Evolutionary conservation across 768 basidiomycete species (phyloP).

Genomic region (Russula compacta): DNA sequence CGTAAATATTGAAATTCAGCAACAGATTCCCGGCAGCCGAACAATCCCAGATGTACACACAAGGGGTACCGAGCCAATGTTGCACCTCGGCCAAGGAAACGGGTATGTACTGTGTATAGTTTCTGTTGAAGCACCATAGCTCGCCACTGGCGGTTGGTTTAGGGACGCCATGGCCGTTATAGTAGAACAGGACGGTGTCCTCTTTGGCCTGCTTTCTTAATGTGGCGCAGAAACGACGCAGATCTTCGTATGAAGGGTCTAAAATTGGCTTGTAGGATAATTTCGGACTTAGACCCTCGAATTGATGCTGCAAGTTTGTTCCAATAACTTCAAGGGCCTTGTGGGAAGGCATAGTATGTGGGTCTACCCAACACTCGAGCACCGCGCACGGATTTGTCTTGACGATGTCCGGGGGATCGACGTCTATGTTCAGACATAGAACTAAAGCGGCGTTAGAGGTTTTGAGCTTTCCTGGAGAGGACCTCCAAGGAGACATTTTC

Average conservation of each 20-base stretch:
- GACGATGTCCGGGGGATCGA: constrained; percentile 95
- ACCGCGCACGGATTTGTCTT: constrained; percentile 96
- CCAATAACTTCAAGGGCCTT: constrained; percentile 94
- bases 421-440: constrained; percentile 92
- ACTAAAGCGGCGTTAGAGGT: constrained; percentile 84
- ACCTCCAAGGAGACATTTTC: constrained; percentile 71
- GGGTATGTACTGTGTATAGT: constrained; percentile 97
- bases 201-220: constrained; percentile 85
- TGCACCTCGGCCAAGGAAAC: constrained; percentile 92
- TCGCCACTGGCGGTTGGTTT: constrained; percentile 94
- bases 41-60: constrained; percentile 98
- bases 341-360: constrained; percentile 80
- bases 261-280: constrained; percentile 91
- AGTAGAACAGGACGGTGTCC: constrained; percentile 92
- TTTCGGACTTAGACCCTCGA: constrained; percentile 90
- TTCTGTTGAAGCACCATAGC: constrained; percentile 97
- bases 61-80: constrained; percentile 87
- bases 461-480: constrained; percentile 77
- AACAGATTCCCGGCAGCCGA: constrained; percentile 94
- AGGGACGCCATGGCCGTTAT: constrained; percentile 97
- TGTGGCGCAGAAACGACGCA: constrained; percentile 76
- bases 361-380: constrained; percentile 96
- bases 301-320: constrained; percentile 88
- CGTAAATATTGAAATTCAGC: constrained; percentile 77
- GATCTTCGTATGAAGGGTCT: constrained; percentile 91